Base-by-base conservation (phyloP, 768 basidiomycete species). In the Mrakia blollopis region DNA sequence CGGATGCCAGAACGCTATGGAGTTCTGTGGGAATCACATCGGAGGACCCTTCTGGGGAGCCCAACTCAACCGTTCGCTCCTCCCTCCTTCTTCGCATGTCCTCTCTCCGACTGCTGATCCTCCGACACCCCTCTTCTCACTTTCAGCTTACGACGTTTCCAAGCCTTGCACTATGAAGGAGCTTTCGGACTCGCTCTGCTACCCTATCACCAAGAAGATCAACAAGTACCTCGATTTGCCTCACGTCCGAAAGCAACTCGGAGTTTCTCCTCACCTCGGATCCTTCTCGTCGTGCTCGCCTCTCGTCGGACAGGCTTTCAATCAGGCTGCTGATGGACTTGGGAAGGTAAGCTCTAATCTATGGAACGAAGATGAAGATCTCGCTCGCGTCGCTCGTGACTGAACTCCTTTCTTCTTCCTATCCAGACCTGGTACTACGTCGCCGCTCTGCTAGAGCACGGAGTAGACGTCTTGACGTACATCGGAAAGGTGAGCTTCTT, bases 381-480 rank as follows among this genome's bases (percentile, higher is more conserved):
- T 65, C 37, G 1, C 37, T 65, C 23, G 61, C 39, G 41, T n/a
- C 74, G 14, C 73, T 28, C 57, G 2, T 47, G 13, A 9, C 30
- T 10, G 37, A n/a, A 32, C 28, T 61, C 71, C 47, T 21, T 11
- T 5, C 3, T 10, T 16, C 52, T n/a, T 30, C n/a, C 14, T 23
- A 67, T 11, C 7, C 72, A 76, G 47, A 63, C 78, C 39, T 60
- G 69, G 62, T 32, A 32, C 28, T 90, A 91, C 81, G 88, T 91
- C 77, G 85, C 88, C 0, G 87, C 86, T 0, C 87, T 93, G 54
- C 87, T 93, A 13, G 91, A 93, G 77, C 76, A 77, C 62, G 72
- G 72, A 23, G 37, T 94, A 28, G 88, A 89, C 8, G 85, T 92
- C 50, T 86, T 93, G 60, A 89, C 91, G 67, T 92, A 92, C 79